Evolutionary conservation across 2,329 filamentous ascomycete genomes (phyloP).

Genomic region (Venturia carpophila): DNA sequence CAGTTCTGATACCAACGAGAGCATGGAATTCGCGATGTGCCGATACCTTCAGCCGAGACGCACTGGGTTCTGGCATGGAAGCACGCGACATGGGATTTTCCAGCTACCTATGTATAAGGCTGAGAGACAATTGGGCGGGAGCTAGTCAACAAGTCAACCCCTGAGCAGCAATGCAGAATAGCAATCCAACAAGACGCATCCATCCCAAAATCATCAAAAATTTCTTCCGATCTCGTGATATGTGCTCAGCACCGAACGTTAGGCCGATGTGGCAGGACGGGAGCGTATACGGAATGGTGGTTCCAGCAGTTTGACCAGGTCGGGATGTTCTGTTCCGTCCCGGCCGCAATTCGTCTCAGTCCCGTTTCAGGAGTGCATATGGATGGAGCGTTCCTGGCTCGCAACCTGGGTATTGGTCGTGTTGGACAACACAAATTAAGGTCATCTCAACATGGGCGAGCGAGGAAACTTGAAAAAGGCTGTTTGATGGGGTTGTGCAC

Average conservation of each 20-base stretch:
- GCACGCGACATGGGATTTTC: background rate
- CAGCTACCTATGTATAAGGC: no score
- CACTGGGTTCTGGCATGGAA: background rate
- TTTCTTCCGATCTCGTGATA: background rate
- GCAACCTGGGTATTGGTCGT: background rate
- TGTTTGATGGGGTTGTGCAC: background rate
- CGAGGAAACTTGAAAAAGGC: background rate
- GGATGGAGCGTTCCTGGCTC: slow-evolving; percentile 9
- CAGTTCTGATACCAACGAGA: background rate
- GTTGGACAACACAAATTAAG: background rate
- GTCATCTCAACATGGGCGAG: background rate
- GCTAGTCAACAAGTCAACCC: no score
- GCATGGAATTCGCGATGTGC: background rate
- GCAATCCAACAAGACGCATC: background rate
- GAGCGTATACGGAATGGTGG: background rate
- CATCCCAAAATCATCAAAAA: background rate
- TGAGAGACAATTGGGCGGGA: background rate
- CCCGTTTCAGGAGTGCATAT: slow-evolving; percentile 5
- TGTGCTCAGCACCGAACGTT: background rate
- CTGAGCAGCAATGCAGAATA: background rate
- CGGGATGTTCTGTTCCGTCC: background rate
- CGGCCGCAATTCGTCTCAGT: background rate
- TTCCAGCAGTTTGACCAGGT: slow-evolving; percentile 5
- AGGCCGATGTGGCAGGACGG: background rate
- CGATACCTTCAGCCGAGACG: background rate